Conservation (phyloP, 345 rosid genomes). For the Populus ilicifolia region DNA sequence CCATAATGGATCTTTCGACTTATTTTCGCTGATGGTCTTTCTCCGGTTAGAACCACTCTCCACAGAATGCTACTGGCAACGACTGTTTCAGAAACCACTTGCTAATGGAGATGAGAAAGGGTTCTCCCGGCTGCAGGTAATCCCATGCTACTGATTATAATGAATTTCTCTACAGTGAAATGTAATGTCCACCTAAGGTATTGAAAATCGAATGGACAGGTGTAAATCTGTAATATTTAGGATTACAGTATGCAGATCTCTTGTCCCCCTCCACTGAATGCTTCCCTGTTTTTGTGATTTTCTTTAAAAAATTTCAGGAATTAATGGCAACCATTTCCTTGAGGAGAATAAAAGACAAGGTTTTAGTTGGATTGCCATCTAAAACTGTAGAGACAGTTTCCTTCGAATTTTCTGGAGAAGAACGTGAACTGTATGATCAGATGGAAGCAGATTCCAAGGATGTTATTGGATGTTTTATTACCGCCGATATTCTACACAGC, state of each 20-base stretch:
- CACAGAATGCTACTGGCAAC: slow-evolving; percentile 69
- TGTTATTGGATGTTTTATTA: slow-evolving; percentile 50
- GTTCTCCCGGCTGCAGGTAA: slow-evolving; percentile 71
- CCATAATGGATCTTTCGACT: slow-evolving; percentile 72
- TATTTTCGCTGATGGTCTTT: slow-evolving; percentile 79
- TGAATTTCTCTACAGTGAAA: neutral
- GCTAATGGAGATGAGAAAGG: slow-evolving; percentile 51
- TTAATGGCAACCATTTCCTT: slow-evolving; percentile 74
- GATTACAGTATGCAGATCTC: too few species aligned
- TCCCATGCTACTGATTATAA: neutral
- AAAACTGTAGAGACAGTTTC: slow-evolving; percentile 63
- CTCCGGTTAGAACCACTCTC: slow-evolving; percentile 78
- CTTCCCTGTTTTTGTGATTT: too few species aligned
- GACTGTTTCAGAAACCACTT: slow-evolving; percentile 72
- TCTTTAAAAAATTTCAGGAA: slow-evolving; percentile 35
- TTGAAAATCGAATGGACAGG: too few species aligned
- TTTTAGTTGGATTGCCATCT: slow-evolving; percentile 61
- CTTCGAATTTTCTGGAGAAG: slow-evolving; percentile 69
- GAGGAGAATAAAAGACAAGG: slow-evolving; percentile 78
- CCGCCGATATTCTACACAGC: slow-evolving; percentile 41
- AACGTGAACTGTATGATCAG: slow-evolving; percentile 70
- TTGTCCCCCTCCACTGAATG: too few species aligned
- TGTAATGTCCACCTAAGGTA: neutral
- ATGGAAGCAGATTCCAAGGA: slow-evolving; percentile 73
- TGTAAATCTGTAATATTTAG: too few species aligned